Conservation (phyloP, 2,329 filamentous ascomycete species). For the Alternaria brassicae region DNA sequence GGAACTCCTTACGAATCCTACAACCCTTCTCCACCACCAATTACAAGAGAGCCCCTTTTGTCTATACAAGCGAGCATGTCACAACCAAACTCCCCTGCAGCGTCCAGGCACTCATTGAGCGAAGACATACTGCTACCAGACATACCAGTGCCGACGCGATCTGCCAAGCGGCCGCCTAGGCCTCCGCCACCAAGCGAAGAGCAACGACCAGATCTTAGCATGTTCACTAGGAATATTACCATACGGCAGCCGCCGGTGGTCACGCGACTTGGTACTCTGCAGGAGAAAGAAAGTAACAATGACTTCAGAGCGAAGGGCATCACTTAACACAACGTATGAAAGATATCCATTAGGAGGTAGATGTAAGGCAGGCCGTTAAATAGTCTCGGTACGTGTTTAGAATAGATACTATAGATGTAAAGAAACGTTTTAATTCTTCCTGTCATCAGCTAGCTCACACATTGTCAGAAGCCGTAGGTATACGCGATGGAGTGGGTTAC, state of each 20-base stretch:
- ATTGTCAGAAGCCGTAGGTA: neutral
- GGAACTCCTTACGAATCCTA: conserved; percentile 28
- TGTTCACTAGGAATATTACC: conserved; percentile 21
- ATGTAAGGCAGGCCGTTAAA: neutral
- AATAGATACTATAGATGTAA: neutral
- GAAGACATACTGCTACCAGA: conserved; percentile 21
- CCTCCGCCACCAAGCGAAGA: conserved; percentile 30
- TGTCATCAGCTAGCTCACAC: neutral
- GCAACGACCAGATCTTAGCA: conserved; percentile 31
- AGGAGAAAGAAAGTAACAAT: neutral
- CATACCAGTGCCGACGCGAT: conserved; percentile 12
- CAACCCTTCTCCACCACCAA: conserved; percentile 9
- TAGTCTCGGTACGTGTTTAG: neutral
- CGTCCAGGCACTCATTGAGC: conserved; percentile 1
- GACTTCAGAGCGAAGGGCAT: neutral
- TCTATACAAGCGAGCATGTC: conserved; percentile 30
- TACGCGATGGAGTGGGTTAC: neutral
- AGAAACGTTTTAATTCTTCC: neutral
- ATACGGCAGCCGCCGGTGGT: conserved; percentile 16
- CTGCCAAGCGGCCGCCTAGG: conserved; percentile 21
- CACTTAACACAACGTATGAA: neutral
- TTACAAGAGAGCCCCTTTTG: conserved; percentile 20
- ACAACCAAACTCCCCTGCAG: conserved; percentile 12
- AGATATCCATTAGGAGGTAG: neutral
- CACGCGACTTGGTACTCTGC: conserved; percentile 8